Evolutionary conservation across 768 basidiomycete species (phyloP), one percentile per base, ranked within the genome.

Genomic region (Leccinum uliginosum): DNA sequence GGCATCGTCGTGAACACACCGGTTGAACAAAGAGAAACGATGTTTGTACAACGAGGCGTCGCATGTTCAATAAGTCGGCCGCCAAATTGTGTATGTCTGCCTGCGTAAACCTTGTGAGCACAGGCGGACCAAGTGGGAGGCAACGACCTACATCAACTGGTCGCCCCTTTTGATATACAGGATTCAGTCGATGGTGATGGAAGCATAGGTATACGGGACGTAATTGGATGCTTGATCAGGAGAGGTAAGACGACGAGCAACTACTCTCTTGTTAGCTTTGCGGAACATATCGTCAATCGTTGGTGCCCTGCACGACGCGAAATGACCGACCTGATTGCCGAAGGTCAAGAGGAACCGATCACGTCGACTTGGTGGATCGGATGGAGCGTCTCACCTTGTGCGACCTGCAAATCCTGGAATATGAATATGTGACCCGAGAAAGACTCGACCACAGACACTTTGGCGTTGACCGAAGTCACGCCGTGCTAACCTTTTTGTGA

Each of bases 161-260:
- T 78, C 79, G 3, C 84, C 83, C 65, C 88, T 86, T 67, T 91
- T 93, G 72, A 98, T 97, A 72, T 85, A 92, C 40, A 99, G 74
- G 53, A 98, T 87, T 7, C 94, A 83, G 67, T 99, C 97, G 67
- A 99, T 95, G n/a, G 95, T 93, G 65, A 98, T 94, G 17, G 97
- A 94, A 9, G 95, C 93, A 72, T 98, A 98, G 0, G 96, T 95
- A 65, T 90, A 96, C 24, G 89, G 87, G 49, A 98, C 96, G 72
- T 93, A 95, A 67, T 93, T 93, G 98, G 84, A 69, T 96, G 95
- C 12, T 80, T 85, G 26, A 87, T 83, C 11, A 98, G 83, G 19
- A 91, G 78, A 0, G 96, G 97, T 1, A 98, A 75, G 21, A 98
- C 96, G 2, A 91, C 86, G 8, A 95, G 79, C 10, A 98, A 79